Evolutionary conservation across 768 basidiomycete species (phyloP).

Genomic region (Kwoniella heveanensis): DNA sequence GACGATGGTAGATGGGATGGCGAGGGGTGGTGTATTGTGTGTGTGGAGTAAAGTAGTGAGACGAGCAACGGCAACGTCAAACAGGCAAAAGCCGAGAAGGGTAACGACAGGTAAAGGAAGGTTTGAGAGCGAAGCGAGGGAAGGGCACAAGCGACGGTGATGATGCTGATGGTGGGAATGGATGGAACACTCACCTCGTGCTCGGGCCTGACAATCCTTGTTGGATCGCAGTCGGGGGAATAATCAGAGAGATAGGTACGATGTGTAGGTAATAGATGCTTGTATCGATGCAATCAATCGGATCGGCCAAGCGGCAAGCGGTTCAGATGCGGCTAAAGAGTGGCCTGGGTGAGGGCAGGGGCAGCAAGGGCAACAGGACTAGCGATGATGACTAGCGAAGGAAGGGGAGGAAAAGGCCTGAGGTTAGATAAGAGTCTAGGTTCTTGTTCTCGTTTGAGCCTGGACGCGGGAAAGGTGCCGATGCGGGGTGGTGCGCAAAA

Average conservation of each 20-base stretch:
- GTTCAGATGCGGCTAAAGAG: constrained; percentile 1
- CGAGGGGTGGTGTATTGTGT: neutral
- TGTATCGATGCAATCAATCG: neutral
- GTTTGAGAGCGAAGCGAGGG: neutral
- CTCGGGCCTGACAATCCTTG: constrained; percentile 1
- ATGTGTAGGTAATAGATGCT: neutral
- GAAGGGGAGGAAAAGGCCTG: neutral
- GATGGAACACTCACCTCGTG: constrained; percentile 1
- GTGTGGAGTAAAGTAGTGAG: neutral
- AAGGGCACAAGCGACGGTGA: neutral
- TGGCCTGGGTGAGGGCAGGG: neutral
- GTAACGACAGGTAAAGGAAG: neutral
- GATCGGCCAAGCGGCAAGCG: neutral
- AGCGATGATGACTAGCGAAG: constrained; percentile 4
- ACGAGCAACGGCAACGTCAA: neutral
- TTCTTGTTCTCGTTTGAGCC: neutral
- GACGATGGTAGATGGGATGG: neutral
- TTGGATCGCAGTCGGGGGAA: constrained; percentile 1
- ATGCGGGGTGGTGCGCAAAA: neutral
- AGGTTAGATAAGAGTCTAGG: constrained; percentile 4
- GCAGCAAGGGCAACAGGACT: neutral
- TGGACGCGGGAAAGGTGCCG: constrained; percentile 14
- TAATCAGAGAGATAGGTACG: neutral
- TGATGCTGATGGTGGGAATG: neutral
- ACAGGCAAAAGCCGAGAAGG: neutral